phyloP scores from a whole-genome alignment of 2,329 filamentous ascomycete species.

The Myriangium duriaei region DNA sequence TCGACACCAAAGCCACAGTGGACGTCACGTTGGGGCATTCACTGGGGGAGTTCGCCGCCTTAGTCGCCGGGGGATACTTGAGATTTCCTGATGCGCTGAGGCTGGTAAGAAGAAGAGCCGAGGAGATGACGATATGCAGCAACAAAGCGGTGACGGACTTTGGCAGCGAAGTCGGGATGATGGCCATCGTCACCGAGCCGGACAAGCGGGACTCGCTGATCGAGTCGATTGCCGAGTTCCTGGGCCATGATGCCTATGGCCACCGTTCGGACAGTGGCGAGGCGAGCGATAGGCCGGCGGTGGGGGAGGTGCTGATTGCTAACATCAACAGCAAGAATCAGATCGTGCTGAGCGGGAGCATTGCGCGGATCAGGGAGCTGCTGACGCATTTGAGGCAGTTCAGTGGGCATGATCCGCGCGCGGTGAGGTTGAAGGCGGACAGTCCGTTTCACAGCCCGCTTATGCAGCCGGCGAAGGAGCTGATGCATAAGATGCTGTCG shows the following conservation, averaged over 20 bases:
- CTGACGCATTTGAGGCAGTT: conserved; percentile 80
- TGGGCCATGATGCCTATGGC: conserved; percentile 52
- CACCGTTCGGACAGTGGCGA: conserved; percentile 49
- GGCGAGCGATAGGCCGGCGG: conserved; percentile 55
- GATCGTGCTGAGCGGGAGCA: conserved; percentile 82
- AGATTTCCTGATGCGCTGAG: conserved; percentile 64
- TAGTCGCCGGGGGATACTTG: conserved; percentile 74
- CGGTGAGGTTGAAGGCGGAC: conserved; percentile 75
- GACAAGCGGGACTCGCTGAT: conserved; percentile 59
- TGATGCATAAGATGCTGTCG: conserved; percentile 58
- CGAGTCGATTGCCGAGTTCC: conserved; percentile 63
- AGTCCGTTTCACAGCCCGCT: conserved; percentile 85
- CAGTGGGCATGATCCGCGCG: conserved; percentile 78
- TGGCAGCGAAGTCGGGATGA: conserved; percentile 84
- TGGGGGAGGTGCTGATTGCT: conserved; percentile 78
- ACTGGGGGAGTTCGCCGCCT: conserved; percentile 81
- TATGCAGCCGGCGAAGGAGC: conserved; percentile 70
- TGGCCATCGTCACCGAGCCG: conserved; percentile 79
- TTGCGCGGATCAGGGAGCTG: conserved; percentile 68
- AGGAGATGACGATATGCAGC: conserved; percentile 72
- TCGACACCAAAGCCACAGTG: conserved; percentile 55
- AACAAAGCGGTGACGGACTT: conserved; percentile 50
- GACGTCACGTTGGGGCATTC: conserved; percentile 84
- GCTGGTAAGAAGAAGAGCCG: conserved; percentile 64
- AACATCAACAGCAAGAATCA: conserved; percentile 96